Conservation (phyloP, 2,329 filamentous ascomycete species). For the Ascochyta lentis region DNA sequence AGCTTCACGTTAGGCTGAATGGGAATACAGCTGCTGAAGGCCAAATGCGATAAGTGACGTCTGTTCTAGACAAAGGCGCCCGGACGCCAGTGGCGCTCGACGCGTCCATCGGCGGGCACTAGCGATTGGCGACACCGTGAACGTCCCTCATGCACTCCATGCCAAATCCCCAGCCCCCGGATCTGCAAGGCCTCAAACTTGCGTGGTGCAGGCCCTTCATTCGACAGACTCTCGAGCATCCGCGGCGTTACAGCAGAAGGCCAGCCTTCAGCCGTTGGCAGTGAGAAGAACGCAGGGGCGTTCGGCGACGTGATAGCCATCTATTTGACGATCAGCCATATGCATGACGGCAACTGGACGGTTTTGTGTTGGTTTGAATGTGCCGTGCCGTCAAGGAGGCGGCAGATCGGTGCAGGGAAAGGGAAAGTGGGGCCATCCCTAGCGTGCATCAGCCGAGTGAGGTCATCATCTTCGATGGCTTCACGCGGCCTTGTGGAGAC, state of each 20-base stretch:
- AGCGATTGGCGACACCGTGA: constrained; percentile 7
- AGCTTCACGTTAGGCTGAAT: neutral
- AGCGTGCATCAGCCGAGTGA: constrained; percentile 13
- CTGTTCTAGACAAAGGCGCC: constrained; percentile 14
- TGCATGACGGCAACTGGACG: constrained; percentile 6
- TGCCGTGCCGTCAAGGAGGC: constrained; percentile 4
- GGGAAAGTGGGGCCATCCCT: constrained; percentile 1
- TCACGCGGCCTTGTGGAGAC: neutral
- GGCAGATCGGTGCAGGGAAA: constrained; percentile 9
- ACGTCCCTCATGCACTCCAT: constrained; percentile 2
- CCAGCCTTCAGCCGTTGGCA: neutral
- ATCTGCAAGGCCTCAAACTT: neutral
- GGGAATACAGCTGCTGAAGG: neutral
- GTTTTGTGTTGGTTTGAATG: constrained; percentile 2
- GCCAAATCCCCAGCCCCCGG: constrained; percentile 5
- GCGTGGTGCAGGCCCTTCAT: neutral
- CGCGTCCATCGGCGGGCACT: constrained; percentile 7
- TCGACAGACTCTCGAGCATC: neutral
- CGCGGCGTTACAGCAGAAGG: neutral
- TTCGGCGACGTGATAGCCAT: neutral
- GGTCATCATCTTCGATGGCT: constrained; percentile 1
- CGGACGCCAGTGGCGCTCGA: constrained; percentile 11
- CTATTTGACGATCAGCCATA: neutral
- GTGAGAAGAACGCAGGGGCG: neutral
- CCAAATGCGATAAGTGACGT: constrained; percentile 9